Evolutionary conservation across 2,329 filamentous ascomycete genomes (phyloP).

Genomic region (Hortaea sp.): DNA sequence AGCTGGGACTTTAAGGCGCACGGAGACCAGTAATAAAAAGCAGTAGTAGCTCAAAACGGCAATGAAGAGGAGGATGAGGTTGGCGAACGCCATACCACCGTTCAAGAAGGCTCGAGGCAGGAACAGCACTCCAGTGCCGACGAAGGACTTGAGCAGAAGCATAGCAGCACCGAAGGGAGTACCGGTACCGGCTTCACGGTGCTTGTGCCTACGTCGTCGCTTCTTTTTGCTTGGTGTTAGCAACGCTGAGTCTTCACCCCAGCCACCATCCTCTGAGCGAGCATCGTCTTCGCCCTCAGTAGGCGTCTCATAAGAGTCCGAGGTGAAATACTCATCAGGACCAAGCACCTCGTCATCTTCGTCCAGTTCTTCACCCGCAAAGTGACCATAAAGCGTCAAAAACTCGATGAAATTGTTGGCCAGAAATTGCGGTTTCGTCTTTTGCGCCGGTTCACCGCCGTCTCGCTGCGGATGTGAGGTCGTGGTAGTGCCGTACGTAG

Average conservation of each 20-base stretch:
- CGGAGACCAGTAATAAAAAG: constrained; percentile 86
- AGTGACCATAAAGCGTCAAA: constrained; percentile 88
- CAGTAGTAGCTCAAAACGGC: constrained; percentile 90
- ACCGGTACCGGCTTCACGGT: constrained; percentile 65
- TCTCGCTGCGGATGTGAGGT: not conserved
- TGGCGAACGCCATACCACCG: constrained; percentile 95
- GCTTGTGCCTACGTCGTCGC: constrained; percentile 68
- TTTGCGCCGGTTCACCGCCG: constrained; percentile 14
- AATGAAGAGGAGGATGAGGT: constrained; percentile 75
- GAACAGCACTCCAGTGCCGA: constrained; percentile 91
- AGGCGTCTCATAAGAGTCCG: constrained; percentile 54
- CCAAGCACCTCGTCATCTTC: constrained; percentile 86
- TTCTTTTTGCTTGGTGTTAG: constrained; percentile 59
- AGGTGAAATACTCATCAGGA: constrained; percentile 86
- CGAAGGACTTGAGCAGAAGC: constrained; percentile 90
- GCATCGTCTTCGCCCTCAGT: constrained; percentile 30
- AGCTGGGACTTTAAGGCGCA: constrained; percentile 74
- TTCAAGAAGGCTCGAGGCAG: constrained; percentile 88
- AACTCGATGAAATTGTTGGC: constrained; percentile 96
- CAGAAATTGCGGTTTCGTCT: constrained; percentile 53
- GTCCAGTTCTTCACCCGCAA: constrained; percentile 91
- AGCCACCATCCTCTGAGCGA: constrained; percentile 58
- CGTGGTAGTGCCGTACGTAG: constrained; percentile 16
- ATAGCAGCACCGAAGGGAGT: constrained; percentile 69
- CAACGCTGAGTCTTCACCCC: constrained; percentile 80